phyloP scores from a whole-genome alignment of 2,329 filamentous ascomycete species.

The Gremmenia infestans region DNA sequence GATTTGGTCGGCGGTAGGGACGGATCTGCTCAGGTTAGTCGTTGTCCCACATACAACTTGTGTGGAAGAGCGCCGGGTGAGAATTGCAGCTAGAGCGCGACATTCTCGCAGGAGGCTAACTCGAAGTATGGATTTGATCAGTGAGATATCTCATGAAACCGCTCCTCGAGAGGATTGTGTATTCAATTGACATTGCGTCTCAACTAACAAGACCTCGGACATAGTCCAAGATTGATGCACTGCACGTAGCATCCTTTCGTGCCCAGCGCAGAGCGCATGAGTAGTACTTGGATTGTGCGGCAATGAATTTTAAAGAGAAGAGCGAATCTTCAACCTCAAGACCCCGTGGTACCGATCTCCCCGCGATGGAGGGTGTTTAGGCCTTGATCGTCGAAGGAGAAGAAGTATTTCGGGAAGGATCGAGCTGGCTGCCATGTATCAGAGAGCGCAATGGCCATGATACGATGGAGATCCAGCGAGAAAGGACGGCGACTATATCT shows the following conservation, averaged over 20 bases:
- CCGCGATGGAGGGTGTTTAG: constrained; percentile 46
- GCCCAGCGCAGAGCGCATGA: constrained; percentile 10
- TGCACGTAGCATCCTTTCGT: constrained; percentile 23
- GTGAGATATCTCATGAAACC: constrained; percentile 48
- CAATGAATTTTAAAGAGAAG: constrained; percentile 77
- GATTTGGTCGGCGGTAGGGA: constrained; percentile 92
- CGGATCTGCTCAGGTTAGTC: constrained; percentile 84
- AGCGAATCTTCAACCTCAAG: constrained; percentile 67
- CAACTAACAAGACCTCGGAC: constrained; percentile 73
- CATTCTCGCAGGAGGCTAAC: constrained; percentile 86
- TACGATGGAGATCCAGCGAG: constrained; percentile 56
- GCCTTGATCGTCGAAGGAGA: constrained; percentile 53
- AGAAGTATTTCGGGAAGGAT: constrained; percentile 64
- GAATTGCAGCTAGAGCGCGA: constrained; percentile 88
- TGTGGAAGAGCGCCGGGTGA: constrained; percentile 73
- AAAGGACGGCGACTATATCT: constrained; percentile 72
- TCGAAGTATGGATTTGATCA: constrained; percentile 76
- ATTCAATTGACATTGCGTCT: constrained; percentile 41
- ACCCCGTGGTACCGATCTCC: constrained; percentile 59
- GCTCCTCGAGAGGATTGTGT: constrained; percentile 20
- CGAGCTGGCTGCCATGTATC: constrained; percentile 64
- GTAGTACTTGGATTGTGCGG: constrained; percentile 40
- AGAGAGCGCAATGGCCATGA: constrained; percentile 30
- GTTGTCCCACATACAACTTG: constrained; percentile 59
- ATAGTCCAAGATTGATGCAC: constrained; percentile 44